Conservation (phyloP, 2,329 filamentous ascomycete species). For the Emydomyces testavorans region DNA sequence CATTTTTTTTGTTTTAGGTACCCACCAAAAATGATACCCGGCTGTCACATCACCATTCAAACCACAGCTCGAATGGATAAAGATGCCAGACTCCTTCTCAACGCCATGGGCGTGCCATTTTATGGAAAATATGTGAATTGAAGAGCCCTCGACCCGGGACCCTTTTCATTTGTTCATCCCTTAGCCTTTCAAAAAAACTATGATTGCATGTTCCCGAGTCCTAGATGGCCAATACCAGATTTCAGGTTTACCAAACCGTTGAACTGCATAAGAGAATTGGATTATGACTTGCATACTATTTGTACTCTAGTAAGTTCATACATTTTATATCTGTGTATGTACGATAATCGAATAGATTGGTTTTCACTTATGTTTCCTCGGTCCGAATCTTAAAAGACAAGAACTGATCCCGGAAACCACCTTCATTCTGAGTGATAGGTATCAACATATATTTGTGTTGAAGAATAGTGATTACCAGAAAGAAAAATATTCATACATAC, state of each 20-base stretch:
- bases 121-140: slow-evolving; percentile 58
- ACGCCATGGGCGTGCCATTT: slow-evolving; percentile 66
- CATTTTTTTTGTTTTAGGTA: slow-evolving; percentile 38
- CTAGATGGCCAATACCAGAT: neutral
- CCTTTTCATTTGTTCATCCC: too few relatives aligned
- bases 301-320: neutral
- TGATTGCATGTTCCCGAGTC: too few relatives aligned
- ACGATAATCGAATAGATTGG: neutral
- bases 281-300: neutral
- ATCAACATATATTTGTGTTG: neutral
- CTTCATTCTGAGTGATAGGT: neutral
- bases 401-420: neutral
- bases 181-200: too few relatives aligned
- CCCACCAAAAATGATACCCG: slow-evolving; percentile 65
- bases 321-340: neutral
- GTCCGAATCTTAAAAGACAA: neutral
- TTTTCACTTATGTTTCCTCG: neutral
- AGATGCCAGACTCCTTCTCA: slow-evolving; percentile 66
- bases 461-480: neutral
- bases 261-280: neutral
- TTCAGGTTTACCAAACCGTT: too few relatives aligned
- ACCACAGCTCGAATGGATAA: slow-evolving; percentile 76
- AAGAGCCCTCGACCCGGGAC: neutral
- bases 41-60: slow-evolving; percentile 70
- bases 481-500: slow-evolving; percentile 3